Conservation (phyloP, 495 filamentous ascomycete species). For the Xeromyces bisporus region DNA sequence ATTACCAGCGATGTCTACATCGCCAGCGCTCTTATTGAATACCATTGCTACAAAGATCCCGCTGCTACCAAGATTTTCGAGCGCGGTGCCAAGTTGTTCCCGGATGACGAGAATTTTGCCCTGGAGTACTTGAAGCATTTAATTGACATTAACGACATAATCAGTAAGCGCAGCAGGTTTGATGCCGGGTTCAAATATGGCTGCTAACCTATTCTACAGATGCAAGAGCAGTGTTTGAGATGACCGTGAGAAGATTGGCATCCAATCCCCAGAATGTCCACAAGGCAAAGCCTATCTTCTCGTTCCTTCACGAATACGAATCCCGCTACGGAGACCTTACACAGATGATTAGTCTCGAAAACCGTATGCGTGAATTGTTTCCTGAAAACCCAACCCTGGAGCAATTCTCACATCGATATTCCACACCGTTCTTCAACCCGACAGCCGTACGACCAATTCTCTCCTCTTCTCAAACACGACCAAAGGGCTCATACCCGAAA, state of each 20-base stretch:
- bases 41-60: slow-evolving; percentile 85
- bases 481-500: slow-evolving; percentile 27
- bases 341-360: slow-evolving; percentile 78
- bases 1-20: slow-evolving; percentile 90
- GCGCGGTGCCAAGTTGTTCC: slow-evolving; percentile 77
- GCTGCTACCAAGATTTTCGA: slow-evolving; percentile 91
- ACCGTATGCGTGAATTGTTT: slow-evolving; percentile 80
- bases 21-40: slow-evolving; percentile 79
- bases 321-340: slow-evolving; percentile 81
- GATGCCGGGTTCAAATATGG: slow-evolving; percentile 5
- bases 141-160: slow-evolving; percentile 75
- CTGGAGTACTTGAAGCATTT: slow-evolving; percentile 91
- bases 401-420: slow-evolving; percentile 61
- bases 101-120: slow-evolving; percentile 78
- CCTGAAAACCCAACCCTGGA: slow-evolving; percentile 66
- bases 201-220: slow-evolving; percentile 36
- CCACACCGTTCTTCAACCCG: slow-evolving; percentile 52
- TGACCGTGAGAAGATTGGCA: slow-evolving; percentile 61
- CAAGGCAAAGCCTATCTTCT: slow-evolving; percentile 69
- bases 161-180: slow-evolving; percentile 45
- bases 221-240: slow-evolving; percentile 87
- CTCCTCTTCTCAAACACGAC: slow-evolving; percentile 59
- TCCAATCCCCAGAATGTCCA: slow-evolving; percentile 50
- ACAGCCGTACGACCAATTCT: slow-evolving; percentile 66
- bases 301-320: slow-evolving; percentile 87